phyloP scores from a whole-genome alignment of 192 early-diverging fungal species.

The Dissophora ornata region DNA sequence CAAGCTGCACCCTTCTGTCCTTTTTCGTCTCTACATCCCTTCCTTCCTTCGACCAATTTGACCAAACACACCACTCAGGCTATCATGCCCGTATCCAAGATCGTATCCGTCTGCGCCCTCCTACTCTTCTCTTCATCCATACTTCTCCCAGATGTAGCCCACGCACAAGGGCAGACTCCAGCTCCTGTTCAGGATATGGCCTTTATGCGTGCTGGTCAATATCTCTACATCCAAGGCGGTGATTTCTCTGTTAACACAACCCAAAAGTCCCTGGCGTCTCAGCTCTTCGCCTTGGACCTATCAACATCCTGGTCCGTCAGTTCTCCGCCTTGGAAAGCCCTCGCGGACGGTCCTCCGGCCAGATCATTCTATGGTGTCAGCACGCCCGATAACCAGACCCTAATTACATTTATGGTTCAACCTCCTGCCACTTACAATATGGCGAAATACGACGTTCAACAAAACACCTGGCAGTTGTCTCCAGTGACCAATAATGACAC shows the following conservation, averaged over 20 bases:
- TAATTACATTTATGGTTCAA: neutral
- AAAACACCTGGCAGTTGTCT: neutral
- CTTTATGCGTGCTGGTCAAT: slow-evolving; percentile 3
- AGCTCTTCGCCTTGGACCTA: slow-evolving; percentile 18
- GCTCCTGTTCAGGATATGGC: slow-evolving; percentile 15
- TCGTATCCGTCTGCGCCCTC: too few relatives aligned
- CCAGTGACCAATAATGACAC: too few relatives aligned
- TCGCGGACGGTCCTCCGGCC: neutral
- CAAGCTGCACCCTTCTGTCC: too few relatives aligned
- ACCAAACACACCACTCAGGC: too few relatives aligned
- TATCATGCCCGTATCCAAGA: too few relatives aligned
- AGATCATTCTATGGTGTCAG: neutral
- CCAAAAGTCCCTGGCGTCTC: neutral
- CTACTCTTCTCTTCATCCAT: too few relatives aligned
- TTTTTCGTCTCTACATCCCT: too few relatives aligned
- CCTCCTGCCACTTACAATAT: neutral
- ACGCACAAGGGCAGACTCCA: neutral
- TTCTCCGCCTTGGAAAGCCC: slow-evolving; percentile 16
- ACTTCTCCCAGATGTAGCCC: too few relatives aligned
- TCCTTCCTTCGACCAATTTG: too few relatives aligned
- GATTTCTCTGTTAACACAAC: neutral
- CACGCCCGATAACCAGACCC: slow-evolving; percentile 14
- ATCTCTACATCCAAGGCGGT: slow-evolving; percentile 21
- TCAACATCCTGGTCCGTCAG: slow-evolving; percentile 11
- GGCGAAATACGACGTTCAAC: neutral